Conservation (phyloP, 2,329 filamentous ascomycete species). For the Neurospora sp. region DNA sequence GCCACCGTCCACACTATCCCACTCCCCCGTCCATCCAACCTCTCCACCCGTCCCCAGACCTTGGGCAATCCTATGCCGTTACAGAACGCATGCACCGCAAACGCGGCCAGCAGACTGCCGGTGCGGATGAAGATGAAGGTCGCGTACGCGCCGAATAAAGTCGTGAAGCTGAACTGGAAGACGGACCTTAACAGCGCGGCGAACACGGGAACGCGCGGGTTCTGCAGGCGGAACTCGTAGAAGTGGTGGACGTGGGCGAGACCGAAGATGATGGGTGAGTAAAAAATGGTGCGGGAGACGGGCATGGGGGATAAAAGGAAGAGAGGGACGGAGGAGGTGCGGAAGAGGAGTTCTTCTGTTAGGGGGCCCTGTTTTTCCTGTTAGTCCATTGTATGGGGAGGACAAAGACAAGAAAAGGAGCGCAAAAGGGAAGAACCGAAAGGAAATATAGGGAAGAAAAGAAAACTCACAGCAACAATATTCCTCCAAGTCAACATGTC, state of each 20-base stretch:
- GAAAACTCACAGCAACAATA: slow-evolving; percentile 61
- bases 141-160: slow-evolving; percentile 86
- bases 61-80: slow-evolving; percentile 86
- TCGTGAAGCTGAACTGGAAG: slow-evolving; percentile 84
- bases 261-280: slow-evolving; percentile 82
- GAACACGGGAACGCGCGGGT: slow-evolving; percentile 57
- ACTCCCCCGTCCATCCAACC: slow-evolving; percentile 16
- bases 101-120: slow-evolving; percentile 66
- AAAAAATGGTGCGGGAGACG: slow-evolving; percentile 56
- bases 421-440: not conserved
- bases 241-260: slow-evolving; percentile 92
- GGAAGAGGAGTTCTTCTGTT: slow-evolving; percentile 91
- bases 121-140: slow-evolving; percentile 83
- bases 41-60: slow-evolving; percentile 69
- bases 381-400: not conserved
- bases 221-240: slow-evolving; percentile 81
- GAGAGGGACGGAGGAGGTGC: slow-evolving; percentile 74
- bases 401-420: not conserved
- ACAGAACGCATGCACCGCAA: slow-evolving; percentile 77
- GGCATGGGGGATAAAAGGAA: slow-evolving; percentile 61
- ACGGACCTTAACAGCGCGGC: slow-evolving; percentile 61
- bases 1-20: slow-evolving; percentile 53
- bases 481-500: slow-evolving; percentile 84
- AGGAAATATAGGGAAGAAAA: too few species aligned
- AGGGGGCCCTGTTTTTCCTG: slow-evolving; percentile 55